A percentile compares a stretch with the other conserved stretches of the same genome.
Evolutionary conservation across 129 eudicot genomes (phyloP).

Genomic region (Pittosporum tobira): DNA sequence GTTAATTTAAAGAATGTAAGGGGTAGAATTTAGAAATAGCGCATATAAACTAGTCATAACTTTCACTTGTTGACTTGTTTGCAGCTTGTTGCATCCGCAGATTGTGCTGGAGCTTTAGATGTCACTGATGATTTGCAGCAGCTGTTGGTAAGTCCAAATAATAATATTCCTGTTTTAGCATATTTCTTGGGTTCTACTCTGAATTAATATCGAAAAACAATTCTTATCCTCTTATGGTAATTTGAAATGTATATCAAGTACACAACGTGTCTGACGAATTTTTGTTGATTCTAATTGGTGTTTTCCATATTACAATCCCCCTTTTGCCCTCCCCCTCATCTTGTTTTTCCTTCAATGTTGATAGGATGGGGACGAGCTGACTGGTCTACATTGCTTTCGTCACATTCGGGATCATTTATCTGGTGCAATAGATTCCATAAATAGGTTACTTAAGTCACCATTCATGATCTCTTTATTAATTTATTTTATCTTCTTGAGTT

Average conservation of each 20-base stretch:
- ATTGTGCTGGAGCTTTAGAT: conserved; percentile 98
- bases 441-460: conserved; percentile 52
- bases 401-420: conserved; percentile 84
- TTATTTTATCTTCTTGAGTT: too few relatives aligned
- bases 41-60: conserved; percentile 19
- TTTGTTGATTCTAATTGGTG: too few relatives aligned
- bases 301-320: conserved; percentile 5
- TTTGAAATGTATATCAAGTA: too few relatives aligned
- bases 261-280: too few relatives aligned
- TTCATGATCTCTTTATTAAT: background rate
- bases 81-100: conserved; percentile 89
- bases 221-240: background rate
- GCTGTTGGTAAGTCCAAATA: conserved; percentile 50
- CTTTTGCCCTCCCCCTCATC: conserved; percentile 1
- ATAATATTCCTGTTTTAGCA: background rate
- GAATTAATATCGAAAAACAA: background rate
- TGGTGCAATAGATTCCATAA: conserved; percentile 67
- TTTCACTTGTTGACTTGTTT: conserved; percentile 19
- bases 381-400: conserved; percentile 96
- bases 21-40: background rate
- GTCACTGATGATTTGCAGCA: conserved; percentile 85
- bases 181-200: background rate
- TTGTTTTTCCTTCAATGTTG: background rate
- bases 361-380: conserved; percentile 80
- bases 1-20: too few relatives aligned